Percentiles rank a stretch among this genome's conserved stretches.
phyloP scores from a whole-genome alignment of 2,329 filamentous ascomycete genomes.

The Sordariomycetes sp. region DNA sequence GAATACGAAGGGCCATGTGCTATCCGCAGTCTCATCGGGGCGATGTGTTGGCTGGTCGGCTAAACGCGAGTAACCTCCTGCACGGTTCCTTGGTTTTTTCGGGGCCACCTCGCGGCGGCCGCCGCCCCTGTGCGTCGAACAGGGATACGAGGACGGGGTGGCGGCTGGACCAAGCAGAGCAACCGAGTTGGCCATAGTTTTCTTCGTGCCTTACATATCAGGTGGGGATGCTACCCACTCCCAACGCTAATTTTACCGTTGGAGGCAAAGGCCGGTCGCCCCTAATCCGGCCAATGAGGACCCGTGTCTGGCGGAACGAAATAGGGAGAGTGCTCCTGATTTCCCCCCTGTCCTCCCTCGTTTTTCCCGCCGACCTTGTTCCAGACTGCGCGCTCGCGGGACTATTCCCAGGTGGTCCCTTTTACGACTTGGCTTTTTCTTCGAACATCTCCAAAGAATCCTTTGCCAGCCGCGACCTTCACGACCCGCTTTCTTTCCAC shows the following conservation, averaged over 20 bases:
- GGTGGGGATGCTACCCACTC: neutral
- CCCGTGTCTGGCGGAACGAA: neutral
- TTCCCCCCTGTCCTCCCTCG: neutral
- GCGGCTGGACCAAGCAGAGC: neutral
- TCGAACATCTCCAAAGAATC: neutral
- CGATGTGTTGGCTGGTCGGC: no score
- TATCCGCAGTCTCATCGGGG: no score
- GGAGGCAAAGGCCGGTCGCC: neutral
- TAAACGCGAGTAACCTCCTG: no score
- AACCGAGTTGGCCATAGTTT: no score
- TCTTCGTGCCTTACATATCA: neutral
- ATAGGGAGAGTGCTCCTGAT: neutral
- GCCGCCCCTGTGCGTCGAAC: neutral
- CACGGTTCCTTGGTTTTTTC: neutral
- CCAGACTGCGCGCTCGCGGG: neutral
- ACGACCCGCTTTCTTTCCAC: neutral
- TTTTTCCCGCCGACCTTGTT: conserved; percentile 1
- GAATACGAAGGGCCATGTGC: no score
- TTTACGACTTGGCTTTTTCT: neutral
- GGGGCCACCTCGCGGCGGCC: no score
- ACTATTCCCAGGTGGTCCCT: neutral
- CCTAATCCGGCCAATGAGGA: neutral
- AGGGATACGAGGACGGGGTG: neutral
- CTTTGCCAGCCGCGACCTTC: neutral
- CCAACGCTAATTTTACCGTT: neutral